Conservation (phyloP, 164 flowering plant genomes). For the Macadamia tetraphylla region DNA sequence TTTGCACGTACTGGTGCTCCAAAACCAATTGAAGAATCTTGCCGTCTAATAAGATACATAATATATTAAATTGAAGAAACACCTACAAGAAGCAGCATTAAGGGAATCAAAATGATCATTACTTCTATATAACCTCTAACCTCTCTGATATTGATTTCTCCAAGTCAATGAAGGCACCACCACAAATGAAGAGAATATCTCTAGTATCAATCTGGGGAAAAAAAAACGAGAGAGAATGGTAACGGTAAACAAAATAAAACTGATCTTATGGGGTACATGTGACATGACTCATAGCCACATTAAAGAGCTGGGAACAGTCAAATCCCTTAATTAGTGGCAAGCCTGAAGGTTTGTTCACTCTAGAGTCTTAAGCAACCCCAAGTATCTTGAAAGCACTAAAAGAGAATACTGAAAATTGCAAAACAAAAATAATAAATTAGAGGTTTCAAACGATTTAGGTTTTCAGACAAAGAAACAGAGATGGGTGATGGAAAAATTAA, state of each 20-base stretch:
- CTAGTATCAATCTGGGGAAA: constrained; percentile 83
- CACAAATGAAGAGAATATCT: constrained; percentile 93
- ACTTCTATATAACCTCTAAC: constrained; percentile 26
- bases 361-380: too few species aligned
- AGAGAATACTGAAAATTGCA: too few species aligned
- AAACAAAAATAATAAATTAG: too few species aligned
- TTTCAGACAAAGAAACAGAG: too few species aligned
- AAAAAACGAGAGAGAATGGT: background rate
- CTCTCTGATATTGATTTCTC: constrained; percentile 97
- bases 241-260: background rate
- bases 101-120: background rate
- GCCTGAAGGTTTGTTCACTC: background rate
- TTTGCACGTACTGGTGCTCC: constrained; percentile 95
- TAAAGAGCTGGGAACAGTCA: background rate
- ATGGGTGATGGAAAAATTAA: too few species aligned
- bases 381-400: too few species aligned
- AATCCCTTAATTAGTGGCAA: background rate
- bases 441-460: too few species aligned
- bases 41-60: constrained; percentile 52
- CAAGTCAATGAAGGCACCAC: constrained; percentile 90
- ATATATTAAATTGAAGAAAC: constrained; percentile 11
- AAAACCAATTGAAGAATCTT: constrained; percentile 95
- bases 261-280: background rate
- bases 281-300: background rate
- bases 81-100: background rate